A percentile compares a stretch with the other conserved stretches of the same genome.
These are phyloP conservation scores for Diaporthe amygdali DNA, from an alignment of 2,329 filamentous ascomycete species.

Conservation along the genomic window DNA sequence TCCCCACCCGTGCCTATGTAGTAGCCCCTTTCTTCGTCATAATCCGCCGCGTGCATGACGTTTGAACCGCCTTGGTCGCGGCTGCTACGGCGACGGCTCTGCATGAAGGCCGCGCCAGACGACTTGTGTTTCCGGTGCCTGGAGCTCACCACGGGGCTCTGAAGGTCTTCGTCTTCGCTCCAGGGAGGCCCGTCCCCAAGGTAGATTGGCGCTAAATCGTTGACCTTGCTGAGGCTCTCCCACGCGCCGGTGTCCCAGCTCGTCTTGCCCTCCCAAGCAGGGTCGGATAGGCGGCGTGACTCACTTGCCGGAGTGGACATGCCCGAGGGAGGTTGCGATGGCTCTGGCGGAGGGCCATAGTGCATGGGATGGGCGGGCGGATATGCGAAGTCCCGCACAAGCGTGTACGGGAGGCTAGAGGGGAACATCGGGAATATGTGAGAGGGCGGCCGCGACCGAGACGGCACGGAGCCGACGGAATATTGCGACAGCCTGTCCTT, in stretches of 20 bases:
- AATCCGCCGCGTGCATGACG: conserved; percentile 54
- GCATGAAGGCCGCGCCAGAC: conserved; percentile 54
- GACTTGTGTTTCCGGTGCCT: conserved; percentile 88
- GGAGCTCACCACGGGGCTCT: conserved; percentile 86
- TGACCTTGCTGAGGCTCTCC: conserved; percentile 63
- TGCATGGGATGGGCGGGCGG: conserved; percentile 82
- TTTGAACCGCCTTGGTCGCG: conserved; percentile 46
- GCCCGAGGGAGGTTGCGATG: conserved; percentile 72
- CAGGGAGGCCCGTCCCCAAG: conserved; percentile 91
- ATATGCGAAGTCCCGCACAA: conserved; percentile 96
- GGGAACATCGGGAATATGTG: conserved; percentile 82
- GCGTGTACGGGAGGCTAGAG: conserved; percentile 84
- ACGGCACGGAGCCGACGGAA: conserved; percentile 71
- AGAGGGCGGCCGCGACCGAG: conserved; percentile 80
- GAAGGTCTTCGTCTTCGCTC: conserved; percentile 93
- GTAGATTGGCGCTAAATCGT: conserved; percentile 80
- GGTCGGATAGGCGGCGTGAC: conserved; percentile 80
- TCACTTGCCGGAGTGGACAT: conserved; percentile 87
- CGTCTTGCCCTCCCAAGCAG: conserved; percentile 76
- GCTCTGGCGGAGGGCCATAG: conserved; percentile 86
- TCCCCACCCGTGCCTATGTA: conserved; percentile 72
- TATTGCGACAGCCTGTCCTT: conserved; percentile 86
- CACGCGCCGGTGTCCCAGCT: conserved; percentile 59
- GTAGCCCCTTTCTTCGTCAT: conserved; percentile 67
- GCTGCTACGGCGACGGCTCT: conserved; percentile 53